phyloP scores from a whole-genome alignment of 495 filamentous ascomycete species.

The Hypoxylon lienhwacheense region DNA sequence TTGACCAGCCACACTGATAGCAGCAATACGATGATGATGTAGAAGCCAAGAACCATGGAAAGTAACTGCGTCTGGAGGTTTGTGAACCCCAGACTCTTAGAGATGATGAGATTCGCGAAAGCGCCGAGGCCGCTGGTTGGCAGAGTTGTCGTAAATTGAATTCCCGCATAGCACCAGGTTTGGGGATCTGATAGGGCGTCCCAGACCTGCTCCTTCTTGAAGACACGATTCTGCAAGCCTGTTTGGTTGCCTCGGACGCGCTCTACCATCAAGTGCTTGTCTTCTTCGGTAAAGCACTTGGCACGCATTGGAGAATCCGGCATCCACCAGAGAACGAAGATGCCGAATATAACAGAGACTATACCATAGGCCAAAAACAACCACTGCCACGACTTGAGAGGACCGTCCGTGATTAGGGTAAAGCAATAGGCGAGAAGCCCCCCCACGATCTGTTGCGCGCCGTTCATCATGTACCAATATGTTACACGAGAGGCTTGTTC shows the following conservation, averaged over 20 bases:
- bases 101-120: conserved; percentile 66
- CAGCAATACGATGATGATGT: conserved; percentile 68
- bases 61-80: conserved; percentile 58
- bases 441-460: conserved; percentile 58
- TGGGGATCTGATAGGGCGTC: conserved; percentile 56
- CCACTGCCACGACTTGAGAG: conserved; percentile 57
- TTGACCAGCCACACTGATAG: conserved; percentile 66
- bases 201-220: conserved; percentile 48
- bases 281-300: conserved; percentile 57
- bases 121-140: conserved; percentile 68
- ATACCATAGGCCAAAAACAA: conserved; percentile 56
- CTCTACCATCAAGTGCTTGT: conserved; percentile 62
- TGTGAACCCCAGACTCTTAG: conserved; percentile 52
- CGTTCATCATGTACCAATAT: conserved; percentile 76
- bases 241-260: conserved; percentile 64
- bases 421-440: conserved; percentile 61
- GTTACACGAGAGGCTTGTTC: conserved; percentile 67
- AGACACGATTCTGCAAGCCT: conserved; percentile 65
- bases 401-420: conserved; percentile 49
- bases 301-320: conserved; percentile 66
- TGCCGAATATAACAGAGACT: conserved; percentile 58
- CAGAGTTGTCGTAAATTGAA: conserved; percentile 67
- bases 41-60: conserved; percentile 71
- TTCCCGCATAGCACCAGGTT: conserved; percentile 51
- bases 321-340: conserved; percentile 61